Evolutionary conservation across 2,329 filamentous ascomycete genomes (phyloP).

Genomic region (Chaetomium globosum): DNA sequence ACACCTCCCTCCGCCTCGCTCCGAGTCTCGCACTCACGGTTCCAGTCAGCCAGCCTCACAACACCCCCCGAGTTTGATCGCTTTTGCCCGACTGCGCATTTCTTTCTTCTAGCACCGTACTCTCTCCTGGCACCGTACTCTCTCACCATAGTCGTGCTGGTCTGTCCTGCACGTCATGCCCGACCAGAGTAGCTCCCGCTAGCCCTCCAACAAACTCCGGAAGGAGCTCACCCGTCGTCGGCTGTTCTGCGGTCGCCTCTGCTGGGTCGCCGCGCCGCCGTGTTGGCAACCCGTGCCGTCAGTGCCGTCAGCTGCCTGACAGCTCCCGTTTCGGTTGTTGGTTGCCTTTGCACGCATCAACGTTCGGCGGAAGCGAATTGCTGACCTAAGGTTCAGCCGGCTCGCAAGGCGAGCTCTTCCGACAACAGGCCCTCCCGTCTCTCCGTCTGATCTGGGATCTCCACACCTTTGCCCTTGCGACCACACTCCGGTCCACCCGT

Average conservation of each 20-base stretch:
- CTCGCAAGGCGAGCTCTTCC: constrained; percentile 35
- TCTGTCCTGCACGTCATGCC: constrained; percentile 32
- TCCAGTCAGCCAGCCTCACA: constrained; percentile 15
- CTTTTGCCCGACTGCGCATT: constrained; percentile 8
- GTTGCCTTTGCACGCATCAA: constrained; percentile 3
- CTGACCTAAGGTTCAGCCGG: constrained; percentile 36
- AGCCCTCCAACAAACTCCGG: constrained; percentile 26
- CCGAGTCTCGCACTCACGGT: constrained; percentile 32
- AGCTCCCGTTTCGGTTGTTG: constrained; percentile 36
- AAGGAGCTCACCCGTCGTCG: constrained; percentile 21
- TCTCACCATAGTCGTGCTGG: not conserved
- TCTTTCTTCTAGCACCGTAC: not conserved
- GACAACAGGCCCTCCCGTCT: constrained; percentile 30
- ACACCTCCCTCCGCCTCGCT: constrained; percentile 34
- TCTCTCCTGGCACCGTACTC: not conserved
- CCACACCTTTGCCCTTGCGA: constrained; percentile 31
- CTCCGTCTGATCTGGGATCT: constrained; percentile 28
- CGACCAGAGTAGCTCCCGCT: constrained; percentile 20
- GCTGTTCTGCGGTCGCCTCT: constrained; percentile 7
- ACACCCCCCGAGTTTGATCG: not conserved
- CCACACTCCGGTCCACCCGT: constrained; percentile 16
- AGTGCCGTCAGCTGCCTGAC: constrained; percentile 31
- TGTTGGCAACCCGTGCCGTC: constrained; percentile 26
- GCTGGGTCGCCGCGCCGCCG: constrained; percentile 12
- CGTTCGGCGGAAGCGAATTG: constrained; percentile 9